phyloP scores from a whole-genome alignment of 2,329 filamentous ascomycete genomes.

The Cladosporium sp. region DNA sequence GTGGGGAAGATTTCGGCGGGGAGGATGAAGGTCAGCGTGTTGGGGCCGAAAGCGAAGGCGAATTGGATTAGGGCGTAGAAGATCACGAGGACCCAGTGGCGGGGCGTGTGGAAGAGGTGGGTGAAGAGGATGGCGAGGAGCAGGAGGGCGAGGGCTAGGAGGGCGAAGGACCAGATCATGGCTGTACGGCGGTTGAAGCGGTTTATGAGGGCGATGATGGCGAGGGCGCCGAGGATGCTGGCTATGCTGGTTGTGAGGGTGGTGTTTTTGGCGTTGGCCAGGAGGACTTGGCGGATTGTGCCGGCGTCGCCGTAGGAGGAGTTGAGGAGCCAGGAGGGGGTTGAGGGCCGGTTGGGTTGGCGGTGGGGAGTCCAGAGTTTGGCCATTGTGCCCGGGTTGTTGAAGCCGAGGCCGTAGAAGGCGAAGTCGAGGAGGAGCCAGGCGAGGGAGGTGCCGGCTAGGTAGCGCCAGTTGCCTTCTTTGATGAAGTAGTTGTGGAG shows the following conservation, averaged over 20 bases:
- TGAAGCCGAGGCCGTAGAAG: constrained; percentile 22
- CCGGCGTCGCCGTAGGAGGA: constrained; percentile 11
- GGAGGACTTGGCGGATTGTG: constrained; percentile 16
- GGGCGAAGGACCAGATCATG: constrained; percentile 42
- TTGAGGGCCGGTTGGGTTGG: constrained; percentile 5
- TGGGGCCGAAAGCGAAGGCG: constrained; percentile 45
- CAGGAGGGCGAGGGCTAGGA: constrained; percentile 40
- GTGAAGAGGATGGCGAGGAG: constrained; percentile 40
- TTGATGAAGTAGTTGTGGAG: constrained; percentile 18
- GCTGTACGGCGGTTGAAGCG: constrained; percentile 38
- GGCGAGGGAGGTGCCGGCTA: constrained; percentile 19
- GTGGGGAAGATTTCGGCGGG: constrained; percentile 55
- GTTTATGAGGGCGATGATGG: constrained; percentile 38
- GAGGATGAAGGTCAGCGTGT: constrained; percentile 31
- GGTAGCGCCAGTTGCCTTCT: constrained; percentile 20
- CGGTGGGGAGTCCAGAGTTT: constrained; percentile 18
- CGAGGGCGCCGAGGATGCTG: constrained; percentile 38
- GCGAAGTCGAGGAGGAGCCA: constrained; percentile 21
- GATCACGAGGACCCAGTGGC: constrained; percentile 32
- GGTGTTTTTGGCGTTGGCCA: constrained; percentile 18
- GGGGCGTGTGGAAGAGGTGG: constrained; percentile 29
- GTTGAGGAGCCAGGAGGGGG: constrained; percentile 17
- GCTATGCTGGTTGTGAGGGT: constrained; percentile 29
- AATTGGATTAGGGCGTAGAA: constrained; percentile 44
- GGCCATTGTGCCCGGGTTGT: constrained; percentile 18